phyloP scores from a whole-genome alignment of 2,329 filamentous ascomycete species.

The Aspergillus tamarii region DNA sequence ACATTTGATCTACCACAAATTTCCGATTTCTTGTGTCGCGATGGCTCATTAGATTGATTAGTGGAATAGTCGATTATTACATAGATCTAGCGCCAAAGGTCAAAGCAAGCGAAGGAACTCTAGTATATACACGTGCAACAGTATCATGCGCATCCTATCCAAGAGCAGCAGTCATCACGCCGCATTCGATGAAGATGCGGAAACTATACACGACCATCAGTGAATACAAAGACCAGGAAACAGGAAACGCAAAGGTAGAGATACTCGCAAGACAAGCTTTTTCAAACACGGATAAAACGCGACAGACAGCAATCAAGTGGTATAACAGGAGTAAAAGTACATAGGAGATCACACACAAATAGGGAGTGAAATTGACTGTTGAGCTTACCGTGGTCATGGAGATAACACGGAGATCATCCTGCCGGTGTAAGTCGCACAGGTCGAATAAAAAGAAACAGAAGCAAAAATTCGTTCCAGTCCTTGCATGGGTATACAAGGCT shows the following conservation, averaged over 20 bases:
- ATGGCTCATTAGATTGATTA: constrained; percentile 18
- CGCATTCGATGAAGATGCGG: constrained; percentile 17
- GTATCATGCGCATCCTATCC: constrained; percentile 30
- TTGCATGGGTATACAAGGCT: constrained; percentile 6
- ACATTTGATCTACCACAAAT: neutral
- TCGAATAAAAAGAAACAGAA: constrained; percentile 12
- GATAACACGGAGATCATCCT: constrained; percentile 5
- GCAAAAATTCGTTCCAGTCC: constrained; percentile 15
- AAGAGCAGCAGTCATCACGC: constrained; percentile 26
- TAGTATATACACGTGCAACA: constrained; percentile 39
- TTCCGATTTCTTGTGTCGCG: neutral
- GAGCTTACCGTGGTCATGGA: constrained; percentile 16
- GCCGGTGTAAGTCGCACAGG: constrained; percentile 12
- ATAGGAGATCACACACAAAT: constrained; percentile 23
- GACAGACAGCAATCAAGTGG: constrained; percentile 18
- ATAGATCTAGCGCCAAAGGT: constrained; percentile 35
- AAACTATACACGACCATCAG: constrained; percentile 27
- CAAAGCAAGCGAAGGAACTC: constrained; percentile 26
- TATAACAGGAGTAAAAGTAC: constrained; percentile 25
- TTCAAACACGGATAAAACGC: constrained; percentile 15
- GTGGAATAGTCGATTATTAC: constrained; percentile 38
- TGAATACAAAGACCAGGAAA: constrained; percentile 17
- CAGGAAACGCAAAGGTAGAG: neutral
- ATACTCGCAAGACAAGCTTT: constrained; percentile 22
- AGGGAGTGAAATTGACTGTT: constrained; percentile 22